Evolutionary conservation across 257 asterid genomes (phyloP), one percentile per base, ranked within the genome.

Genomic region (Penstemon davidsonii): DNA sequence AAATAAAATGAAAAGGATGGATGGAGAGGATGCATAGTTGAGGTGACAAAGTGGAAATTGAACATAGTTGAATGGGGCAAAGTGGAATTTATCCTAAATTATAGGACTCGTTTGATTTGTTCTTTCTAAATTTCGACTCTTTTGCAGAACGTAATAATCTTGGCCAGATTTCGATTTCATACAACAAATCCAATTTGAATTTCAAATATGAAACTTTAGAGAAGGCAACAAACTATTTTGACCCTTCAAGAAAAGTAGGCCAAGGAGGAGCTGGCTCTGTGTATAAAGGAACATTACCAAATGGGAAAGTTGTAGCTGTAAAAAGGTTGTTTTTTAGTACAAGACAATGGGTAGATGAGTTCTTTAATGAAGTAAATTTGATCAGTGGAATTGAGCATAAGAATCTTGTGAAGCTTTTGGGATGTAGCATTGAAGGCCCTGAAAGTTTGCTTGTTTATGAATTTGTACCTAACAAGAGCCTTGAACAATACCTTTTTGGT

Each of bases 221-320:
- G 83, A 89, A 83, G 87, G 97, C 98, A 4, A 89, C 98, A 0
- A 73, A 89, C 45, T 92, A 86, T 51, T 92, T 92, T 62, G 93
- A 85, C 49, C 50, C 74, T 5, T 68, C 72, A 33, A 83, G 81
- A 33, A 87, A 92, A 74, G 2, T 92, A 62, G 98, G 98, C 18
- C 96, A 89, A 76, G 98, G 98, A 60, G 97, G 98, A 63, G 89
- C 92, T 11, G 98, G 97, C 42, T 85, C 90, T 38, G 98, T 89
- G 15, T 85, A 82, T 69, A 84, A 75, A 67, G 98, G 95, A 42
- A 92, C 77, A 15, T 75, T 92, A 36, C 65, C 92, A 0, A 71
- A 86, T 58, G 96, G 97, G 7, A 81, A 83, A 49, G 72, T 79
- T 2, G 80, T 92, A 36, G 98, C 98, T 2, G 97, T 90, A 8